Percentiles rank a stretch among this genome's conserved stretches.
These are phyloP conservation scores for Salix koriyanagi DNA, from an alignment of 345 rosid genomes.

Conservation along the genomic window DNA sequence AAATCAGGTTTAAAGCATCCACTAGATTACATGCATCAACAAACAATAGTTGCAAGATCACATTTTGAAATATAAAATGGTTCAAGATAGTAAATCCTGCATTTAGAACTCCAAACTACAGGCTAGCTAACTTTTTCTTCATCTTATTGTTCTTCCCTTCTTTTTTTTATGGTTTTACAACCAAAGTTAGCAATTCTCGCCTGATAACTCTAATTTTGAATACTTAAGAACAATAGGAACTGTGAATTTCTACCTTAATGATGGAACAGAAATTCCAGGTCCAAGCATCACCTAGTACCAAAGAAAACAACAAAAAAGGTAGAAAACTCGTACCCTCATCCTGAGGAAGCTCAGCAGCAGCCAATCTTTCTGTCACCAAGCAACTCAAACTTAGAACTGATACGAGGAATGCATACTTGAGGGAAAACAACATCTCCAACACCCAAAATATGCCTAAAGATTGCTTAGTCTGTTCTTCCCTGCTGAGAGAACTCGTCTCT, in stretches of 20 bases:
- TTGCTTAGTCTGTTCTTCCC: neutral
- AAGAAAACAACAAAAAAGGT: no score
- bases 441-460: neutral
- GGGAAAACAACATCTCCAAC: neutral
- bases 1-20: constrained; percentile 42
- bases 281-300: neutral
- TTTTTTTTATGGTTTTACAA: neutral
- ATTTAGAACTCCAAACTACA: neutral
- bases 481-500: neutral
- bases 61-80: neutral
- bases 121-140: neutral
- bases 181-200: neutral
- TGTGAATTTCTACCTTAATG: neutral
- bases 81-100: neutral
- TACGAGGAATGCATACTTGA: neutral
- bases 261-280: neutral
- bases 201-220: neutral
- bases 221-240: neutral
- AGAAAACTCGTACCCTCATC: constrained; percentile 33
- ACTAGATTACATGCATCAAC: constrained; percentile 20
- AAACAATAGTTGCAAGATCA: neutral
- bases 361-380: constrained; percentile 8
- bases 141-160: neutral
- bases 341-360: constrained; percentile 32
- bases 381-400: constrained; percentile 17